Evolutionary conservation across 306 rosid genomes (phyloP).

Genomic region (Canavalia gladiata): DNA sequence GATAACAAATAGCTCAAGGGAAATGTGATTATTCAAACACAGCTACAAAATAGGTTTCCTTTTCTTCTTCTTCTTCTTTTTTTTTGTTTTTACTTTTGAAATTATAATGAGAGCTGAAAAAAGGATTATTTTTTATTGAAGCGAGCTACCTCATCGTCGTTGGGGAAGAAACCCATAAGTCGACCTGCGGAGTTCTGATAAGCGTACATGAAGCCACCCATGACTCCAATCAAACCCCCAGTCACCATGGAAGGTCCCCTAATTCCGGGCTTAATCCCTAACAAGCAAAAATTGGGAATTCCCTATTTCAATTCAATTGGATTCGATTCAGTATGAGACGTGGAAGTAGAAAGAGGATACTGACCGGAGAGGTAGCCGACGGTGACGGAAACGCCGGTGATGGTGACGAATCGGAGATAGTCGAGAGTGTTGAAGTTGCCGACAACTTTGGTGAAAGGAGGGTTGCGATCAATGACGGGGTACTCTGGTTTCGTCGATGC

Average conservation of each 20-base stretch:
- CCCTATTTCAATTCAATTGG: neutral
- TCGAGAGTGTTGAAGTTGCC: slow-evolving; percentile 87
- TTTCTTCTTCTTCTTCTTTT: neutral
- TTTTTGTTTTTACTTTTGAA: no score
- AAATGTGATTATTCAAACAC: slow-evolving; percentile 41
- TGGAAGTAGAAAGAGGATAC: neutral
- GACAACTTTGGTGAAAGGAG: slow-evolving; percentile 90
- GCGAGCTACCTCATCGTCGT: slow-evolving; percentile 87
- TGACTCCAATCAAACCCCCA: slow-evolving; percentile 85
- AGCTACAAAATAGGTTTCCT: neutral
- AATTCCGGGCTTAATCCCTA: slow-evolving; percentile 96
- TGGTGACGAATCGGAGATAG: slow-evolving; percentile 83
- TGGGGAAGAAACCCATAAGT: slow-evolving; percentile 95
- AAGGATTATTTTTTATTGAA: slow-evolving; percentile 67
- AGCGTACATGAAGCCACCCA: slow-evolving; percentile 99
- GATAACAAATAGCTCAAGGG: neutral
- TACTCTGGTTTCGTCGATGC: slow-evolving; percentile 90
- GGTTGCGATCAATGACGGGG: slow-evolving; percentile 92
- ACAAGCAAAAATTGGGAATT: neutral
- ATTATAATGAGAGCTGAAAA: neutral
- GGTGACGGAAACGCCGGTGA: slow-evolving; percentile 94
- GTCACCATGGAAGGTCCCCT: slow-evolving; percentile 97
- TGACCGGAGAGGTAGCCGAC: slow-evolving; percentile 93
- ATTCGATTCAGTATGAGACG: neutral
- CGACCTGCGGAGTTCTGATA: slow-evolving; percentile 93